These are phyloP conservation scores for Ceratobasidium papillatum DNA, from an alignment of 1,284 basidiomycete genomes.

Conservation along the genomic window DNA sequence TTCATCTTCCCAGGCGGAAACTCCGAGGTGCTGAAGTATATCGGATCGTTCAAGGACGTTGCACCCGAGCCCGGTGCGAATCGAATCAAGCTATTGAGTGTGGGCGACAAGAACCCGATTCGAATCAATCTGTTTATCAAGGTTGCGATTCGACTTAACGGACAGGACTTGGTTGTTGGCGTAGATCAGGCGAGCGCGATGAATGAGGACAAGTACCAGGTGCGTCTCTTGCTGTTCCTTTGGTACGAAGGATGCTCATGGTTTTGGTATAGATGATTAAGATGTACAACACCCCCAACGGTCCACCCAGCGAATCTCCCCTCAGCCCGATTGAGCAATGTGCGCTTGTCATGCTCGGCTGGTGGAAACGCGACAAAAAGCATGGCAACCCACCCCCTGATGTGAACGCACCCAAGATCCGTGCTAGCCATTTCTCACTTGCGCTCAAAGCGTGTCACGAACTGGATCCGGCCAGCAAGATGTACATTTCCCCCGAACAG, in stretches of 20 bases:
- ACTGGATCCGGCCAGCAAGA: not conserved
- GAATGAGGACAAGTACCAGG: conserved; percentile 25
- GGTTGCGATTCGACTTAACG: conserved; percentile 16
- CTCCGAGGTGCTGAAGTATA: conserved; percentile 1
- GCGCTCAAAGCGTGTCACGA: conserved; percentile 15
- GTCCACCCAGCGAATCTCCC: not conserved
- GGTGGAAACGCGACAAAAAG: not conserved
- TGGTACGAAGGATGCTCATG: not conserved
- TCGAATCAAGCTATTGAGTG: not conserved
- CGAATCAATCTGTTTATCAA: conserved; percentile 30
- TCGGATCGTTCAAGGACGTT: not conserved
- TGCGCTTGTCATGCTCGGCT: conserved; percentile 6
- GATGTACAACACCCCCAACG: not conserved
- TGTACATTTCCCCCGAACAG: not conserved
- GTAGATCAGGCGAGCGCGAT: conserved; percentile 25
- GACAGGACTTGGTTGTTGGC: conserved; percentile 32
- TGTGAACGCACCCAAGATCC: not conserved
- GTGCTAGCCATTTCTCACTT: conserved; percentile 24
- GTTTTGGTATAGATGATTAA: conserved; percentile 7
- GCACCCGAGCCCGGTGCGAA: not conserved
- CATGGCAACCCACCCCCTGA: not conserved
- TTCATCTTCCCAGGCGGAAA: conserved; percentile 34
- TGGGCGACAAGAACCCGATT: not conserved
- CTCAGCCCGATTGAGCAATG: conserved; percentile 3
- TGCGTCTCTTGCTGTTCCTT: not conserved